Conservation (phyloP, 129 eudicot genomes). For the Deinandra increscens region DNA sequence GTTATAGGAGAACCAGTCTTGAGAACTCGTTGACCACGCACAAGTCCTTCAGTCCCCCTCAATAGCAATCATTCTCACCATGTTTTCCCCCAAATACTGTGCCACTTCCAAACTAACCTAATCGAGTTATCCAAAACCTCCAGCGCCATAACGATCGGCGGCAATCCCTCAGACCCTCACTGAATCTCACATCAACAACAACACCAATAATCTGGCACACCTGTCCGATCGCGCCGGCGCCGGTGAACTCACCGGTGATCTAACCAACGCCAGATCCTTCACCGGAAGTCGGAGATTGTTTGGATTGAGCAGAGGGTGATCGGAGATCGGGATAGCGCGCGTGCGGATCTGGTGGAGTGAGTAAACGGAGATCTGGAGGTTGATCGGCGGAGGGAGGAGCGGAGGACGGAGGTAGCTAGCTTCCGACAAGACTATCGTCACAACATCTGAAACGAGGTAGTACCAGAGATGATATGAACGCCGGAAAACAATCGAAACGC, state of each 20-base stretch:
- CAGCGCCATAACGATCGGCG: slow-evolving; percentile 88
- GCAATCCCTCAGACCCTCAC: slow-evolving; percentile 87
- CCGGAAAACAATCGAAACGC: too few relatives aligned
- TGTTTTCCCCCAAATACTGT: slow-evolving; percentile 88
- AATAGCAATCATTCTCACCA: slow-evolving; percentile 97
- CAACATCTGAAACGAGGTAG: too few relatives aligned
- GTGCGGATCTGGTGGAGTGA: slow-evolving; percentile 30
- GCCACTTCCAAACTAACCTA: slow-evolving; percentile 92
- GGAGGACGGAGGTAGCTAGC: slow-evolving; percentile 61
- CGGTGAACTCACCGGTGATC: slow-evolving; percentile 88
- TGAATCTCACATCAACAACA: slow-evolving; percentile 90
- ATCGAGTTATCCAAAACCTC: slow-evolving; percentile 83
- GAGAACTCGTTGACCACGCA: slow-evolving; percentile 81
- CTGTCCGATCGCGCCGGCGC: slow-evolving; percentile 78
- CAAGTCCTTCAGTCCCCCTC: slow-evolving; percentile 99
- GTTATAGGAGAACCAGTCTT: slow-evolving; percentile 98
- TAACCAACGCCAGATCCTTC: slow-evolving; percentile 40
- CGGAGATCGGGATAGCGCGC: slow-evolving; percentile 20
- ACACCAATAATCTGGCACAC: slow-evolving; percentile 98
- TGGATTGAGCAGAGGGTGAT: slow-evolving; percentile 36
- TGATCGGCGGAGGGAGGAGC: slow-evolving; percentile 47
- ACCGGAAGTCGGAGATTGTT: neutral
- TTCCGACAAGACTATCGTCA: too few relatives aligned
- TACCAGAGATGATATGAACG: too few relatives aligned
- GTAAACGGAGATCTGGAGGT: slow-evolving; percentile 42